A percentile compares a stretch with the other conserved stretches of the same genome.
Evolutionary conservation across 768 basidiomycete species (phyloP).

Genomic region (Coprinellus micaceus): DNA sequence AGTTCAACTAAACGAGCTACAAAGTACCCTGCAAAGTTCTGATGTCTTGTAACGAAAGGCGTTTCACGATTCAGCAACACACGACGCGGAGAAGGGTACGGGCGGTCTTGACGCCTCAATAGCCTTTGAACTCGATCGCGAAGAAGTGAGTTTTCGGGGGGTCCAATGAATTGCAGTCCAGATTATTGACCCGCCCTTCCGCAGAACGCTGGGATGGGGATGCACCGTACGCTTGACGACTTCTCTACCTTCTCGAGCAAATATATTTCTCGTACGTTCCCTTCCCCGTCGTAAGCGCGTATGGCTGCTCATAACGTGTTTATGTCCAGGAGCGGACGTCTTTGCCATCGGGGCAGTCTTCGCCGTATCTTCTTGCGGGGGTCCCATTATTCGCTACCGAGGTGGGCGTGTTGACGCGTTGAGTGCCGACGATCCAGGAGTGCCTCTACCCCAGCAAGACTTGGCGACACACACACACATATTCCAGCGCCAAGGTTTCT

Average conservation of each 20-base stretch:
- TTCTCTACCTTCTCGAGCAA: conserved; percentile 34
- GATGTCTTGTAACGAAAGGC: neutral
- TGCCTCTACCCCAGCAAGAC: conserved; percentile 39
- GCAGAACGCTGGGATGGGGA: conserved; percentile 40
- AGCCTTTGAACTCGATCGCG: conserved; percentile 19
- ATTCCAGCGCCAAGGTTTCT: conserved; percentile 39
- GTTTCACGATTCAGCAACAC: conserved; percentile 20
- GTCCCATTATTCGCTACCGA: conserved; percentile 39
- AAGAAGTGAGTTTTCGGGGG: conserved; percentile 10
- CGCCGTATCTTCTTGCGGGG: conserved; percentile 39
- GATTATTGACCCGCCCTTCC: neutral
- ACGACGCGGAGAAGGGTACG: conserved; percentile 19
- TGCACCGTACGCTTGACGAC: conserved; percentile 32
- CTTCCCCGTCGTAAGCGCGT: neutral
- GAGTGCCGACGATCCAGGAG: conserved; percentile 33
- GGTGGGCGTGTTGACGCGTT: conserved; percentile 41
- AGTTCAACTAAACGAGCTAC: neutral
- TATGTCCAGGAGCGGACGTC: conserved; percentile 35
- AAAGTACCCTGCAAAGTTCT: neutral
- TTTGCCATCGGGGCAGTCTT: conserved; percentile 37
- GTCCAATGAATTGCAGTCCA: neutral
- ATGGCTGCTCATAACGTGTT: neutral
- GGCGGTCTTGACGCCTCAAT: conserved; percentile 28
- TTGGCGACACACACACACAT: conserved; percentile 30
- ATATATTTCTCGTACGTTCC: conserved; percentile 36